Percentiles rank a stretch among this genome's conserved stretches.
These are phyloP conservation scores for Ceratobasidium sp. DNA, from an alignment of 1,284 basidiomycete genomes.

Conservation along the genomic window DNA sequence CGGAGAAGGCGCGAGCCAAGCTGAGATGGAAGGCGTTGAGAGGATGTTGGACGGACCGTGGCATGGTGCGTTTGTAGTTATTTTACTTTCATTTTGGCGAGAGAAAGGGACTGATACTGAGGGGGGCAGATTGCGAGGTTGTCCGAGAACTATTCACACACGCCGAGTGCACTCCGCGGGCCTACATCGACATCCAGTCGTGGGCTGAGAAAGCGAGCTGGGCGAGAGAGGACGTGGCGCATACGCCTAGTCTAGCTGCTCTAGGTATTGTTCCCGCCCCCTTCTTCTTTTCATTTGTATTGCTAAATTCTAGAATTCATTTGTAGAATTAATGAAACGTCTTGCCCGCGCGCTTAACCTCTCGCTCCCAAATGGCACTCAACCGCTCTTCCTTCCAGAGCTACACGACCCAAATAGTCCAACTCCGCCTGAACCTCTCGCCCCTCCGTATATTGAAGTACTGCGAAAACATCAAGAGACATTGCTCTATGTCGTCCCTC, in stretches of 20 bases:
- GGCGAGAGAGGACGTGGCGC: neutral
- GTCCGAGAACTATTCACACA: slow-evolving; percentile 23
- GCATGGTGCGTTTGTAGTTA: neutral
- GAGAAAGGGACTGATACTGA: neutral
- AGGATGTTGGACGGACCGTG: slow-evolving; percentile 13
- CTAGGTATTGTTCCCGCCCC: slow-evolving; percentile 8
- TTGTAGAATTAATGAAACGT: slow-evolving; percentile 11
- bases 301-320: neutral
- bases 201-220: slow-evolving; percentile 18
- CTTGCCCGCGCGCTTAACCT: slow-evolving; percentile 14
- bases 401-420: slow-evolving; percentile 18
- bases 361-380: neutral
- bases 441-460: neutral
- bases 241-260: neutral
- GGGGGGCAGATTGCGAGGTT: slow-evolving; percentile 11
- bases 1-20: neutral
- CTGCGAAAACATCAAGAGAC: slow-evolving; percentile 4
- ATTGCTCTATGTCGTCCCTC: slow-evolving; percentile 13
- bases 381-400: slow-evolving; percentile 24
- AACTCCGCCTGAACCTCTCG: neutral
- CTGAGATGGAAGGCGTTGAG: neutral
- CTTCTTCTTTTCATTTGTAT: neutral
- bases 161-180: slow-evolving; percentile 14
- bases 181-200: slow-evolving; percentile 33
- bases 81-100: neutral